phyloP scores from a whole-genome alignment of 495 filamentous ascomycete genomes.

The Aspergillus leporis region DNA sequence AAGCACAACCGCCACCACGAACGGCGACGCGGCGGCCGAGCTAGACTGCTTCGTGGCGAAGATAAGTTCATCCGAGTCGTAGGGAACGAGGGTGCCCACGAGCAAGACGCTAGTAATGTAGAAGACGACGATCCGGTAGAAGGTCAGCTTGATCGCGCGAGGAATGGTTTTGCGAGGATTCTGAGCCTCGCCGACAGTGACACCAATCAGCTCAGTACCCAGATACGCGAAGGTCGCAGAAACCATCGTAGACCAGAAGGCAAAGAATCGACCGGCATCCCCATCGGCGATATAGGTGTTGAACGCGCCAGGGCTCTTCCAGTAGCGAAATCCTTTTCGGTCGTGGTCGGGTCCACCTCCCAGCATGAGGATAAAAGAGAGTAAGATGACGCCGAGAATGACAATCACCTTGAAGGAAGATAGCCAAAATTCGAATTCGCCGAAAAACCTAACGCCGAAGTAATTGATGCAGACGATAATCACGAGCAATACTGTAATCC shows the following conservation, averaged over 20 bases:
- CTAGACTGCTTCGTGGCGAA: slow-evolving; percentile 49
- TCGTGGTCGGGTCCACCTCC: slow-evolving; percentile 75
- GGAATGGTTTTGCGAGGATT: slow-evolving; percentile 79
- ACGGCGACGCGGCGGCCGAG: slow-evolving; percentile 58
- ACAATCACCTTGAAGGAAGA: slow-evolving; percentile 72
- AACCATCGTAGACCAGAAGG: slow-evolving; percentile 76
- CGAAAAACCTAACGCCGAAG: slow-evolving; percentile 67
- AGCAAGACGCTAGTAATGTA: slow-evolving; percentile 61
- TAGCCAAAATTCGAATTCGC: slow-evolving; percentile 84
- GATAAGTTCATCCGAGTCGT: slow-evolving; percentile 52
- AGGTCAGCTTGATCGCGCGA: slow-evolving; percentile 74
- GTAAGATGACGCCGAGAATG: slow-evolving; percentile 65
- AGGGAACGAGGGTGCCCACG: slow-evolving; percentile 57
- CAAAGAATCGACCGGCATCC: slow-evolving; percentile 60
- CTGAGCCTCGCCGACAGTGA: slow-evolving; percentile 67
- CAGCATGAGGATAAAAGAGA: slow-evolving; percentile 67
- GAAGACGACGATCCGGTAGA: slow-evolving; percentile 84
- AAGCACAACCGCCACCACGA: slow-evolving; percentile 59
- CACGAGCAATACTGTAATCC: slow-evolving; percentile 56
- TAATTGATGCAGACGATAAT: slow-evolving; percentile 56
- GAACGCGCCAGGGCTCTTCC: slow-evolving; percentile 69
- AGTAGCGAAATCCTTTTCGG: slow-evolving; percentile 75
- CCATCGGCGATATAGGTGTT: slow-evolving; percentile 43
- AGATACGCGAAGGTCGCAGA: slow-evolving; percentile 81
- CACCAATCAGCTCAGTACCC: slow-evolving; percentile 81